Percentiles rank a stretch among this genome's conserved stretches.
phyloP scores from a whole-genome alignment of 805 yeast species.

The Yarrowia sp. region DNA sequence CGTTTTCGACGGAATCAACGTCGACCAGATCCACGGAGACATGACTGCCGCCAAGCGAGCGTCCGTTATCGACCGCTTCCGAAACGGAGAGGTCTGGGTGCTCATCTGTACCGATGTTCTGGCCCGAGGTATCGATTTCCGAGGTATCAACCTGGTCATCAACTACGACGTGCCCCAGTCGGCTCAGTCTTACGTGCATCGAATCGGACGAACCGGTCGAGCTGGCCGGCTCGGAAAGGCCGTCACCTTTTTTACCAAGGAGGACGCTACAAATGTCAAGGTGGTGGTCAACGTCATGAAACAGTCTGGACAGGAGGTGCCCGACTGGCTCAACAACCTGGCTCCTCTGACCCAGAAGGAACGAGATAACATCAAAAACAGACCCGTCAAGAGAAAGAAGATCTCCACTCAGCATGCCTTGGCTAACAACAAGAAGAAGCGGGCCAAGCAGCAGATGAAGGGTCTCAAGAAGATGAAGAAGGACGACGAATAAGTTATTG shows the following conservation, averaged over 20 bases:
- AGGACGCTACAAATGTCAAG: slow-evolving; percentile 70
- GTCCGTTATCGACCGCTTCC: slow-evolving; percentile 76
- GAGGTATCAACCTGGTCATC: slow-evolving; percentile 89
- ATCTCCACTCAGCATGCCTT: slow-evolving; percentile 66
- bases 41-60: slow-evolving; percentile 86
- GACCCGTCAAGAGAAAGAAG: slow-evolving; percentile 58
- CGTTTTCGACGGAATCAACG: slow-evolving; percentile 84
- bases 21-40: slow-evolving; percentile 95
- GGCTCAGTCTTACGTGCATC: slow-evolving; percentile 92
- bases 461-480: slow-evolving; percentile 6
- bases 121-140: slow-evolving; percentile 95
- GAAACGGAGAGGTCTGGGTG: slow-evolving; percentile 91
- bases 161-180: slow-evolving; percentile 95
- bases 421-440: slow-evolving; percentile 27
- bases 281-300: slow-evolving; percentile 92
- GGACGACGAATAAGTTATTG: not conserved
- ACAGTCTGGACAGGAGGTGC: slow-evolving; percentile 69
- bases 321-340: slow-evolving; percentile 77
- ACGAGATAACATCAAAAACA: slow-evolving; percentile 56
- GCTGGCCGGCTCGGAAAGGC: slow-evolving; percentile 86
- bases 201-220: slow-evolving; percentile 98
- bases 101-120: slow-evolving; percentile 93
- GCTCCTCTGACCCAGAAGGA: slow-evolving; percentile 62
- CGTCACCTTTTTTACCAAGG: slow-evolving; percentile 88
- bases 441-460: slow-evolving; percentile 21